A percentile compares a stretch with the other conserved stretches of the same genome.
Evolutionary conservation across 1,139 yeast genomes (phyloP).

Genomic region (Candida albicans): DNA sequence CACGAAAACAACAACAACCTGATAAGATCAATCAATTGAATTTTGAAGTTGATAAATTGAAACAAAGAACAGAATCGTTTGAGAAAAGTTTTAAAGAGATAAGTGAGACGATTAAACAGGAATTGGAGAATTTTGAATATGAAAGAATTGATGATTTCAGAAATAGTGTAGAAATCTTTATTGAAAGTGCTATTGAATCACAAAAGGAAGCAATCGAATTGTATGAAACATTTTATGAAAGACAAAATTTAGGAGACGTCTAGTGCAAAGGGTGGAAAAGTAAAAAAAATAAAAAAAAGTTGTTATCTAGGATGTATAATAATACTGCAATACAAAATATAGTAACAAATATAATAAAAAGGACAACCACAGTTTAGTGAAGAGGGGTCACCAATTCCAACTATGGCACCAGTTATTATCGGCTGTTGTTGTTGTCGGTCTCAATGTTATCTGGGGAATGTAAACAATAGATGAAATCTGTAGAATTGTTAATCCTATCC

Average conservation of each 20-base stretch:
- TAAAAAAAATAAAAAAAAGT: not conserved
- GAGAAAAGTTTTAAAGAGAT: conserved; percentile 62
- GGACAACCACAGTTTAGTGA: not conserved
- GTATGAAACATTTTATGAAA: conserved; percentile 86
- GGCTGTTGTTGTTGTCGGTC: not conserved
- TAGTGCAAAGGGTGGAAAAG: conserved; percentile 2
- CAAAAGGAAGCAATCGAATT: conserved; percentile 94
- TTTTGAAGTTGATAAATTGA: conserved; percentile 59
- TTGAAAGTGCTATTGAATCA: conserved; percentile 88
- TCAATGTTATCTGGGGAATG: not conserved
- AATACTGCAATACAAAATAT: not conserved
- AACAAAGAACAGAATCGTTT: conserved; percentile 54
- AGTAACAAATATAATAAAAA: not conserved
- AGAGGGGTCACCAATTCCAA: no score
- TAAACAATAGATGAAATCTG: not conserved
- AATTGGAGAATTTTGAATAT: conserved; percentile 67
- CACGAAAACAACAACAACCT: conserved; percentile 52
- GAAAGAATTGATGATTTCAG: conserved; percentile 85
- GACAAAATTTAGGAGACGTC: conserved; percentile 31
- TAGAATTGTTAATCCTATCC: no score
- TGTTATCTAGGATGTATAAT: not conserved
- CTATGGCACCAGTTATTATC: no score
- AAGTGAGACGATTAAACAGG: conserved; percentile 65
- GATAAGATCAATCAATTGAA: conserved; percentile 58
- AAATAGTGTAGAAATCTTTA: conserved; percentile 83